phyloP scores from a whole-genome alignment of 2,329 filamentous ascomycete genomes.

The Xylaria sp. region DNA sequence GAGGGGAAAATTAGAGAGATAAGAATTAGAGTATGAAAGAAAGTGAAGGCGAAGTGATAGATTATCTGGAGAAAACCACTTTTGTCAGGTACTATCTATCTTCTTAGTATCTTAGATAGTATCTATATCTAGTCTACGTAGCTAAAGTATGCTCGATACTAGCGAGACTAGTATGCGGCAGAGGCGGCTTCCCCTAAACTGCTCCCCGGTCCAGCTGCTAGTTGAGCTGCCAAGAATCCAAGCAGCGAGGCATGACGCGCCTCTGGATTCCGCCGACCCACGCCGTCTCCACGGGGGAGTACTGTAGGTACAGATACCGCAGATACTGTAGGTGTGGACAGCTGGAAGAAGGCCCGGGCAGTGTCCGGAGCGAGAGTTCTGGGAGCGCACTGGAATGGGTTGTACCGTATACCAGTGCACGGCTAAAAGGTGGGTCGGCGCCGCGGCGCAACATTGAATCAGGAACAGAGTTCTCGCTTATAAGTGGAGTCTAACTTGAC shows the following conservation, averaged over 20 bases:
- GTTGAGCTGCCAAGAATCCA: conserved; percentile 10
- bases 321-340: conserved; percentile 2
- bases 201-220: neutral
- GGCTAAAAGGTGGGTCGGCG: conserved; percentile 9
- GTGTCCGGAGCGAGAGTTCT: neutral
- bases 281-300: conserved; percentile 6
- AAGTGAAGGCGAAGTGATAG: neutral
- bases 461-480: conserved; percentile 11
- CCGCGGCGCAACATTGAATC: conserved; percentile 15
- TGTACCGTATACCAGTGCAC: neutral
- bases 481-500: neutral
- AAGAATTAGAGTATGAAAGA: neutral
- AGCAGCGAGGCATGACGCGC: conserved; percentile 29
- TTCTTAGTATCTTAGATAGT: neutral
- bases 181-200: conserved; percentile 22
- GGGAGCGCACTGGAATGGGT: neutral
- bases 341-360: neutral
- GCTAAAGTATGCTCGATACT: neutral
- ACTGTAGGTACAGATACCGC: neutral
- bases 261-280: conserved; percentile 22
- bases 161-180: neutral
- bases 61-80: neutral
- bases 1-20: no score
- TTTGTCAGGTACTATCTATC: neutral
- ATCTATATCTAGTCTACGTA: no score